Evolutionary conservation across 2,329 filamentous ascomycete genomes (phyloP), one percentile per base, ranked within the genome.

Genomic region (Fusarium gaditjirri): DNA sequence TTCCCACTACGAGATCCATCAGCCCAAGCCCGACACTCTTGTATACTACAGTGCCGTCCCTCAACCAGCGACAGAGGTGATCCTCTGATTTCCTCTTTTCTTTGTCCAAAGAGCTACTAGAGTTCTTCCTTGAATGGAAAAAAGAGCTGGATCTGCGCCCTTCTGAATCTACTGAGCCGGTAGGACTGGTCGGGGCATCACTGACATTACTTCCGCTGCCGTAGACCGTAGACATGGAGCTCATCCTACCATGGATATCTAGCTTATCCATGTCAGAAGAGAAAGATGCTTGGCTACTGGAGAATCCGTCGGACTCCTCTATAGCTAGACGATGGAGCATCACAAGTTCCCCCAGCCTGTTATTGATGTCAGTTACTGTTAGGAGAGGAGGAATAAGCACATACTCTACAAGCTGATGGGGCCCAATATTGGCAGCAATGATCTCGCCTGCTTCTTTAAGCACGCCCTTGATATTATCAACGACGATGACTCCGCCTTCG

Each of bases 391-490:
- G 21, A 10, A 12, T 5, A 11, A 57, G 44, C 10, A 84, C 87
- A 81, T 78, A 89, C 88, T 98, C 95, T 1, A 97, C 93, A 7
- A 98, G 87, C 75, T 97, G 92, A 49, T 90, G 87, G 0, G 93
- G 90, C 27, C 86, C 86, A 33, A 98, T 84, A 0, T 90, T 91
- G 0, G 94, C 93, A 72, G 94, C 89, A 14, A 97, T 92, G 52
- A 98, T 85, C 83, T 98, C 95, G 0, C 95, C 95, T 0, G 95
- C 93, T 78, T 97, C 94, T 75, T 91, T 91, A 46, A 97, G 80
- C 49, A 92, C 94, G 0, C 93, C 93, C 33, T 94, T 91, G 0
- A 97, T 85, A 14, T 92, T 95, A 77, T 94, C 92, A 9, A 94
- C 92, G 9, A 93, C 86, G 31, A 94, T 85, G 19, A 88, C 90